Evolutionary conservation across 176 grass and related monocot genomes (phyloP).

Genomic region (Lolium perenne): DNA sequence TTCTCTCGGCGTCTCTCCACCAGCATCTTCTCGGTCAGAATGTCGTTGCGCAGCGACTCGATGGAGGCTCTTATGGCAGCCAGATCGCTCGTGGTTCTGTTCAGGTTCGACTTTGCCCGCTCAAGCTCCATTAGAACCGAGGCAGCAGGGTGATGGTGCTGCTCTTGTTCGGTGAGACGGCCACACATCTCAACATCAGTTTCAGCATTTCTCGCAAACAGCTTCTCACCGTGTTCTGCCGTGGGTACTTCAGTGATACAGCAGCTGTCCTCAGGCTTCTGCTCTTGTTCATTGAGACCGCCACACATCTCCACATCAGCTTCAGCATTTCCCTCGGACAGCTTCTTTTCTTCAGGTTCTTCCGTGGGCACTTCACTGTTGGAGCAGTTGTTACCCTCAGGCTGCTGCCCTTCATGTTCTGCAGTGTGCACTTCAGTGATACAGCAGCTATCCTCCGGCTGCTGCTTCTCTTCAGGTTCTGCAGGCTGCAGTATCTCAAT

Average conservation of each 20-base stretch:
- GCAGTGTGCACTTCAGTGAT: neutral
- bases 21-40: conserved; percentile 65
- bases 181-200: neutral
- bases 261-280: no score
- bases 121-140: conserved; percentile 64
- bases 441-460: neutral
- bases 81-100: conserved; percentile 62
- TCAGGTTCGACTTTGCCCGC: conserved; percentile 67
- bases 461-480: neutral
- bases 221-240: neutral
- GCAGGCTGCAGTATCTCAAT: neutral
- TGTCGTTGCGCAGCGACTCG: conserved; percentile 49
- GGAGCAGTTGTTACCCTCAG: neutral
- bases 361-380: neutral
- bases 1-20: conserved; percentile 59
- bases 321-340: neutral
- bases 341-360: neutral
- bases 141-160: conserved; percentile 26
- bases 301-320: neutral
- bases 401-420: neutral
- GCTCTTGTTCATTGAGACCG: neutral
- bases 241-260: neutral
- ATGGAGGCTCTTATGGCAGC: conserved; percentile 55
- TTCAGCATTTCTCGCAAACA: neutral
- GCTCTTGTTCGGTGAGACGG: neutral